Conservation (phyloP, 176 grass and related monocot species). For the Avena insularis region DNA sequence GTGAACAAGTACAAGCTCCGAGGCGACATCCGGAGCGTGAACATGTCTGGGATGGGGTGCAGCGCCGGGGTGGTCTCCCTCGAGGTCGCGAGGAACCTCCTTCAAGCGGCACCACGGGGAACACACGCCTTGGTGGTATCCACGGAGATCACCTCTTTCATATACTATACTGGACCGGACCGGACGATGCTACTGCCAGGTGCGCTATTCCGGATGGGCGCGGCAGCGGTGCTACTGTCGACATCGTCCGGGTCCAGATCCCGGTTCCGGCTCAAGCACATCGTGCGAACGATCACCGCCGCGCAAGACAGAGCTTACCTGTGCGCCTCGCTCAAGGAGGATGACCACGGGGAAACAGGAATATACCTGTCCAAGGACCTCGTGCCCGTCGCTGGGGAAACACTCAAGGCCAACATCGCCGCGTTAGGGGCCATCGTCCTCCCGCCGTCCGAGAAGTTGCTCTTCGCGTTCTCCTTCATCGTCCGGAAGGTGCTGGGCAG, state of each 20-base stretch:
- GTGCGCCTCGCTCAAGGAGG: conserved; percentile 28
- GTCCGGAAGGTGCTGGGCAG: background rate
- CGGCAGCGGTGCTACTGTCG: background rate
- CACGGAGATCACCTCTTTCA: conserved; percentile 18
- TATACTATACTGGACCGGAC: conserved; percentile 7
- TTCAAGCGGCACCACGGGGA: background rate
- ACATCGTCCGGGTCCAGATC: background rate
- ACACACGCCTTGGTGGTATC: conserved; percentile 35
- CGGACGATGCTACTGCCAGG: conserved; percentile 19
- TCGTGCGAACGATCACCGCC: conserved; percentile 36
- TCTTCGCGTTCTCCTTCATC: background rate
- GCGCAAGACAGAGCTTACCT: conserved; percentile 26
- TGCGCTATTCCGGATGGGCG: conserved; percentile 44
- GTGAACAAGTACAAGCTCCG: conserved; percentile 38
- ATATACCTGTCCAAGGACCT: conserved; percentile 42
- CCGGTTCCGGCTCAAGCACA: conserved; percentile 38
- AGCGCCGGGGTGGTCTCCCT: conserved; percentile 42
- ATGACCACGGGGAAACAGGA: conserved; percentile 10
- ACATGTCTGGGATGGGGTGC: conserved; percentile 51
- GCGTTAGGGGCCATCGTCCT: conserved; percentile 11
- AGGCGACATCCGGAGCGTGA: background rate
- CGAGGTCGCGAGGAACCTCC: background rate
- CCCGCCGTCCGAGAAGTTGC: conserved; percentile 32
- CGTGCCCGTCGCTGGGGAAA: conserved; percentile 4
- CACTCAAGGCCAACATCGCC: conserved; percentile 43